Conservation (phyloP, 495 filamentous ascomycete genomes). For the Penicillium lagena region DNA sequence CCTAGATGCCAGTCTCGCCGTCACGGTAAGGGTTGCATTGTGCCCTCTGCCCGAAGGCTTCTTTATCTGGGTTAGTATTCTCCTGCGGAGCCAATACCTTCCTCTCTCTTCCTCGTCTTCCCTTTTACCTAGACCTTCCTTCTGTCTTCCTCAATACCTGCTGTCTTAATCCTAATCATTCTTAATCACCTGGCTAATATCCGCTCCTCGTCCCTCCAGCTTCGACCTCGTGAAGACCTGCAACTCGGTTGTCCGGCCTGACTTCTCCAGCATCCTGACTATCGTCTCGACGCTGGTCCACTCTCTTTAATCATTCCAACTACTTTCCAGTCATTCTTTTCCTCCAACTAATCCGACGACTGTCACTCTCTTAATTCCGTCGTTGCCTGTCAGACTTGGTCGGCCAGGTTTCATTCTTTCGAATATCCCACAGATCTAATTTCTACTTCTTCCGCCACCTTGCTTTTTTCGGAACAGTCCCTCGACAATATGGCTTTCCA, state of each 20-base stretch:
- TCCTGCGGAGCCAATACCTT: constrained; percentile 18
- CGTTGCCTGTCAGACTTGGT: constrained; percentile 32
- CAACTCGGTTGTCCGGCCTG: constrained; percentile 35
- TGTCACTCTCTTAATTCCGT: constrained; percentile 51
- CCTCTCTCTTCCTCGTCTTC: constrained; percentile 10
- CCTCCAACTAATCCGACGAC: constrained; percentile 38
- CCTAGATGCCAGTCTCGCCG: constrained; percentile 51
- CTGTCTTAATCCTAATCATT: constrained; percentile 8
- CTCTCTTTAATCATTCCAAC: constrained; percentile 43
- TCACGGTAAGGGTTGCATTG: constrained; percentile 61
- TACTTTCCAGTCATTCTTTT: constrained; percentile 52
- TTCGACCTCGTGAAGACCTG: constrained; percentile 33
- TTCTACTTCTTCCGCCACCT: neutral
- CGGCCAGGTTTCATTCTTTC: constrained; percentile 31
- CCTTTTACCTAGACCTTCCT: constrained; percentile 6
- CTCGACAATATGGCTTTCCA: constrained; percentile 68
- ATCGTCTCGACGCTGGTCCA: constrained; percentile 37
- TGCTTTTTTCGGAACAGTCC: neutral
- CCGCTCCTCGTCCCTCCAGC: constrained; percentile 31
- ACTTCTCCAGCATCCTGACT: constrained; percentile 26
- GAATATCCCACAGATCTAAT: constrained; percentile 17
- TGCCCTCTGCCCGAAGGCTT: constrained; percentile 43
- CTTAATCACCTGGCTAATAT: constrained; percentile 24
- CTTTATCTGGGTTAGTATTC: constrained; percentile 42
- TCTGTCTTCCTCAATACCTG: constrained; percentile 1